These are phyloP conservation scores for Lineolata rhizophorae DNA, from an alignment of 495 filamentous ascomycete genomes.

Conservation along the genomic window DNA sequence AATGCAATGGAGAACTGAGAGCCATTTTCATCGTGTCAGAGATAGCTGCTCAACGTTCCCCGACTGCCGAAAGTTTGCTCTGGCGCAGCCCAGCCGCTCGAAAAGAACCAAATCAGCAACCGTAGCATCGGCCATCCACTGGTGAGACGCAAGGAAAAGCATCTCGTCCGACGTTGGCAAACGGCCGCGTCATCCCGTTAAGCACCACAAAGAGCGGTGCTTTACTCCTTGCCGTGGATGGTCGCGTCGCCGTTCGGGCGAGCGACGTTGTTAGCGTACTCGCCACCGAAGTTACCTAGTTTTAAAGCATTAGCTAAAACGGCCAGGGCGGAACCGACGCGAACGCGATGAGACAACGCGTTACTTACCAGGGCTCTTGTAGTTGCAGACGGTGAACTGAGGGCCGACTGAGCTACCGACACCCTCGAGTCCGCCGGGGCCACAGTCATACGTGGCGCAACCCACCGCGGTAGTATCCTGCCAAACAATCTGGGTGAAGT, in stretches of 20 bases:
- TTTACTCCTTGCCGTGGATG: constrained; percentile 4
- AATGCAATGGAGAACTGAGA: too few species aligned
- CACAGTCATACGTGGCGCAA: constrained; percentile 42
- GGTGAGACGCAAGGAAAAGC: too few species aligned
- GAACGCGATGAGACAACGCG: neutral
- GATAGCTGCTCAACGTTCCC: too few species aligned
- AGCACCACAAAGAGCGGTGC: too few species aligned
- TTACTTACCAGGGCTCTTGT: constrained; percentile 39
- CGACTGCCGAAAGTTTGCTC: too few species aligned
- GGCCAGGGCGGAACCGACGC: constrained; percentile 11
- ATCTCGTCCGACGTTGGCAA: too few species aligned
- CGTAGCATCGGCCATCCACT: too few species aligned
- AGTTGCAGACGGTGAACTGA: constrained; percentile 77
- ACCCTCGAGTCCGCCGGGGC: constrained; percentile 19
- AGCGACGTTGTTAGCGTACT: constrained; percentile 42
- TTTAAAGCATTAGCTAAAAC: too few species aligned
- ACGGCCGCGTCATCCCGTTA: too few species aligned
- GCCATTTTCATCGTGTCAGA: too few species aligned
- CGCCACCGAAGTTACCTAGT: constrained; percentile 42
- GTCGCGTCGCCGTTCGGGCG: constrained; percentile 23
- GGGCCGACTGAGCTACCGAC: constrained; percentile 28
- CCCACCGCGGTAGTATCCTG: constrained; percentile 44
- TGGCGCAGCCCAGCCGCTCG: too few species aligned
- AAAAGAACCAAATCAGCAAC: too few species aligned
- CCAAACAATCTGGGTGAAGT: constrained; percentile 89